Conservation (phyloP, 164 flowering plant species). For the Kingdonia uniflora region DNA sequence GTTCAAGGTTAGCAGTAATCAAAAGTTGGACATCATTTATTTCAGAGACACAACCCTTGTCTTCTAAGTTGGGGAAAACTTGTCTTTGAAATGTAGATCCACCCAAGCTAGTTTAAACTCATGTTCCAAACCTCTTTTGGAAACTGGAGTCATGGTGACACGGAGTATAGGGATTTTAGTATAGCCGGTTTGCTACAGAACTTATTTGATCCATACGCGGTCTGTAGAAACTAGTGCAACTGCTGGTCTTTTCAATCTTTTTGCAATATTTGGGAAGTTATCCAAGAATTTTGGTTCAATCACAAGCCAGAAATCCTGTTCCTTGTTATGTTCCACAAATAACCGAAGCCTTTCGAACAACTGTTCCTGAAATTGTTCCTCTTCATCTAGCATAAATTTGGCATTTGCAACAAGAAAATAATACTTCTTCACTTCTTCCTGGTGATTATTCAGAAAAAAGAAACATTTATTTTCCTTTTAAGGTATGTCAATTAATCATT, state of each 20-base stretch:
- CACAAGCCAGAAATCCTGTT: constrained; percentile 92
- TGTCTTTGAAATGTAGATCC: no score
- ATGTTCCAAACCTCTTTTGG: no score
- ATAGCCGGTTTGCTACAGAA: no score
- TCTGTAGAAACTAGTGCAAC: constrained; percentile 95
- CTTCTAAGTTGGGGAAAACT: no score
- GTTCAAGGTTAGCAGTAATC: no score
- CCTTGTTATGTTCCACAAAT: constrained; percentile 54
- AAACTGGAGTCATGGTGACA: background rate
- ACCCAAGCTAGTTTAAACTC: no score
- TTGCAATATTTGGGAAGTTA: constrained; percentile 71
- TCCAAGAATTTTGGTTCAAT: constrained; percentile 93
- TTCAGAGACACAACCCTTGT: no score
- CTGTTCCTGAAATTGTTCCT: constrained; percentile 88
- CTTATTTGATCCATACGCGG: constrained; percentile 88
- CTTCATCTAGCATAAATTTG: constrained; percentile 94
- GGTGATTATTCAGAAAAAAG: background rate
- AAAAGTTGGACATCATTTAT: no score
- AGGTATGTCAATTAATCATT: background rate
- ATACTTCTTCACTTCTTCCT: constrained; percentile 37
- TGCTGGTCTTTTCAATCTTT: constrained; percentile 75
- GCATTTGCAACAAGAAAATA: constrained; percentile 92
- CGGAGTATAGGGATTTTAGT: no score
- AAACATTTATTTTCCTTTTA: background rate
- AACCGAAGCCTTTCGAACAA: constrained; percentile 60